Evolutionary conservation across 2,329 filamentous ascomycete genomes (phyloP).

Genomic region (Curvularia lunata): DNA sequence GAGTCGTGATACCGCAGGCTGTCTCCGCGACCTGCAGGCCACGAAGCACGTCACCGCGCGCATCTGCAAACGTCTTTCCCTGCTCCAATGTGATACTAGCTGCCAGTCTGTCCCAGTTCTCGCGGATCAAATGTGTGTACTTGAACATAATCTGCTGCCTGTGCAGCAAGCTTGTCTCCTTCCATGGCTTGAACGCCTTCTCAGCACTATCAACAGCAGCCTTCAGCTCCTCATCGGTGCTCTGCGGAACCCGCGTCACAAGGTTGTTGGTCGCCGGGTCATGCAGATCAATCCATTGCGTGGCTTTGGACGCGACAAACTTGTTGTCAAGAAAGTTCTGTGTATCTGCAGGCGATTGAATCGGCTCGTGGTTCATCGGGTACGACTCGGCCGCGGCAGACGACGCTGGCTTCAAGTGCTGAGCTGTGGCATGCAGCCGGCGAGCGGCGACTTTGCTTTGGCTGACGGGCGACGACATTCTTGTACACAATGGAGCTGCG

Average conservation of each 20-base stretch:
- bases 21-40: conserved; percentile 86
- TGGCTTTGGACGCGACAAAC: conserved; percentile 71
- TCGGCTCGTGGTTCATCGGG: conserved; percentile 74
- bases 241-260: conserved; percentile 82
- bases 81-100: conserved; percentile 87
- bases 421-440: conserved; percentile 62
- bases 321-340: conserved; percentile 84
- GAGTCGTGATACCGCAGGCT: conserved; percentile 78
- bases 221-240: conserved; percentile 76
- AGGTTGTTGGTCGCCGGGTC: conserved; percentile 87
- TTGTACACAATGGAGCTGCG: conserved; percentile 44
- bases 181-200: conserved; percentile 78
- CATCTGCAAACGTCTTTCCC: conserved; percentile 86
- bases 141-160: conserved; percentile 89
- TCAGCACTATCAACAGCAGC: conserved; percentile 77
- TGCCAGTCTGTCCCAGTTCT: conserved; percentile 84
- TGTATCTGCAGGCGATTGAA: conserved; percentile 71
- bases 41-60: conserved; percentile 79
- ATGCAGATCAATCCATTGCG: conserved; percentile 78
- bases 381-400: conserved; percentile 64
- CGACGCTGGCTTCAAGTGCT: conserved; percentile 57
- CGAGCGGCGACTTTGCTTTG: conserved; percentile 51
- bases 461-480: conserved; percentile 49
- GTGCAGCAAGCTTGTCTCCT: conserved; percentile 71
- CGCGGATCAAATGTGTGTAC: conserved; percentile 77